Percentiles rank a stretch among this genome's conserved stretches.
Evolutionary conservation across 2,329 filamentous ascomycete species (phyloP).

Genomic region (Zasmidium angulare): DNA sequence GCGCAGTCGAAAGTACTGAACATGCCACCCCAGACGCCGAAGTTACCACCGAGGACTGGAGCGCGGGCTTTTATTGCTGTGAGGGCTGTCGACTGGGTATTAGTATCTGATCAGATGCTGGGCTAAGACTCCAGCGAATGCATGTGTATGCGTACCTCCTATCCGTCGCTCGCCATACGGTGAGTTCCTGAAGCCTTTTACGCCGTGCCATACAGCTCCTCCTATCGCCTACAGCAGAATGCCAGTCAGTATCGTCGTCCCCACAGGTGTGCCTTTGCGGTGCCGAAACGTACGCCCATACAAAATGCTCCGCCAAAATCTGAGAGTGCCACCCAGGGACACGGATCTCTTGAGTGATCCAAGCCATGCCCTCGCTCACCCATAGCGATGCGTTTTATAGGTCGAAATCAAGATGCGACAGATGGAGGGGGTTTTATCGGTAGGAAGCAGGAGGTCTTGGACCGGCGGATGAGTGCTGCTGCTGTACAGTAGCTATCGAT

Average conservation of each 20-base stretch:
- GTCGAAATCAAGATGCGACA: not conserved
- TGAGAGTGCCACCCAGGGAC: slow-evolving; percentile 93
- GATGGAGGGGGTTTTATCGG: not conserved
- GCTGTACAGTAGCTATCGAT: not conserved
- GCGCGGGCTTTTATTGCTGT: slow-evolving; percentile 97
- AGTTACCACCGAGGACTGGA: slow-evolving; percentile 94
- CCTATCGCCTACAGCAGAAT: slow-evolving; percentile 31
- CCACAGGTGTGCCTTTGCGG: not conserved
- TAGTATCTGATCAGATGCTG: not conserved
- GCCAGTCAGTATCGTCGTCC: not conserved
- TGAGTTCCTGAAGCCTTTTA: slow-evolving; percentile 65
- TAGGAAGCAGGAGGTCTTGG: not conserved
- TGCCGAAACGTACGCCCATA: slow-evolving; percentile 73
- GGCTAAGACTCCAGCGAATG: not conserved
- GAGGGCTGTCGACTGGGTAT: slow-evolving; percentile 55
- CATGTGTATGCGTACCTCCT: slow-evolving; percentile 55
- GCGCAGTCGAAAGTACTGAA: slow-evolving; percentile 97
- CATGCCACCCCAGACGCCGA: slow-evolving; percentile 94
- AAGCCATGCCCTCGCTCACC: slow-evolving; percentile 43
- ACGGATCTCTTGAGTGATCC: slow-evolving; percentile 97
- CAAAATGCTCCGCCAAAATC: slow-evolving; percentile 96
- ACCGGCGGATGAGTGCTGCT: not conserved
- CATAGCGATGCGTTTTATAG: slow-evolving; percentile 18
- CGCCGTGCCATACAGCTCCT: slow-evolving; percentile 85
- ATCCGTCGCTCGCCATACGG: slow-evolving; percentile 89